A percentile compares a stretch with the other conserved stretches of the same genome.
phyloP scores from a whole-genome alignment of 1,139 yeast genomes.

The Taphrina deformans region DNA sequence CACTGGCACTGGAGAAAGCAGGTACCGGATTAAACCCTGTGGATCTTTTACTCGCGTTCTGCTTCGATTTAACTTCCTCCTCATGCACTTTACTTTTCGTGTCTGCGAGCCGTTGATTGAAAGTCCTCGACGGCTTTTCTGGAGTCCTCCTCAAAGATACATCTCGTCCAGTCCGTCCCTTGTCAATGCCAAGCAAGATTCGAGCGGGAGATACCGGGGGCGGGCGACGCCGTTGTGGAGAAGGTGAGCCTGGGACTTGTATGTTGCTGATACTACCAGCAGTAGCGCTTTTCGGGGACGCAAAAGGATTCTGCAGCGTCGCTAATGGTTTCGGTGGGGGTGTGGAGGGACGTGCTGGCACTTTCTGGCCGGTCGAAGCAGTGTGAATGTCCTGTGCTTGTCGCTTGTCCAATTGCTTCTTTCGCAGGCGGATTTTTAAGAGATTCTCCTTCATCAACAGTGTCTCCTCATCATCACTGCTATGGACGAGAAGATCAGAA shows the following conservation, averaged over 20 bases:
- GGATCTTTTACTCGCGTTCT: not conserved
- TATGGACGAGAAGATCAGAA: conserved; percentile 3
- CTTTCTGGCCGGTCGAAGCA: not conserved
- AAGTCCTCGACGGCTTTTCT: conserved; percentile 24
- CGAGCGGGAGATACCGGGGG: conserved; percentile 35
- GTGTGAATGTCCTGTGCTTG: not conserved
- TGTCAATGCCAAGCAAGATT: conserved; percentile 34
- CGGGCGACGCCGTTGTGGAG: conserved; percentile 15
- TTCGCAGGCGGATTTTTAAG: conserved; percentile 4
- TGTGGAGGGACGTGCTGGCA: conserved; percentile 2
- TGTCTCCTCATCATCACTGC: conserved; percentile 22
- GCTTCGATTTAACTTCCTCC: not conserved
- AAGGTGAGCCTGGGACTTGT: conserved; percentile 32
- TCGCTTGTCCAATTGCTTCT: conserved; percentile 1
- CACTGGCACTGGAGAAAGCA: conserved; percentile 1
- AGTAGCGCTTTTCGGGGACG: conserved; percentile 18
- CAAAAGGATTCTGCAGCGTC: conserved; percentile 13
- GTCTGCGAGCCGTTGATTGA: conserved; percentile 27
- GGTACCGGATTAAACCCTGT: conserved; percentile 21
- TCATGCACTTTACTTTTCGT: conserved; percentile 6
- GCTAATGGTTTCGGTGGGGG: conserved; percentile 11
- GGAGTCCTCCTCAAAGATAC: conserved; percentile 30
- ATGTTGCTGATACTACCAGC: not conserved
- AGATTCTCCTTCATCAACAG: conserved; percentile 14
- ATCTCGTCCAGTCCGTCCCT: conserved; percentile 35